These are phyloP conservation scores for Fusarium multiceps DNA, from an alignment of 2,329 filamentous ascomycete genomes.

Conservation along the genomic window DNA sequence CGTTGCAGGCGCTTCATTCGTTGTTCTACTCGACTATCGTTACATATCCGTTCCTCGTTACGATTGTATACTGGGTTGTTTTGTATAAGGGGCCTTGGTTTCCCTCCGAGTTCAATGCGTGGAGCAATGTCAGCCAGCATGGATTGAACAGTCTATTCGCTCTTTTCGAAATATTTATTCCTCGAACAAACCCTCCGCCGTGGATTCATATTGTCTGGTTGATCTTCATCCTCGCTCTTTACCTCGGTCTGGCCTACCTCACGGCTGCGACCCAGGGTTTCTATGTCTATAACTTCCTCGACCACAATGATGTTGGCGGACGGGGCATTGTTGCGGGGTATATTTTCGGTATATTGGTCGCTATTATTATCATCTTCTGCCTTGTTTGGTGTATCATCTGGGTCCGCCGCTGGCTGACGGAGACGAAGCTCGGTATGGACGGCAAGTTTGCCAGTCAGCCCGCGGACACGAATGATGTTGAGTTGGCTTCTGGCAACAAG, in stretches of 20 bases:
- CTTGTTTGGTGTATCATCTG: constrained; percentile 63
- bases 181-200: constrained; percentile 69
- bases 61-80: constrained; percentile 76
- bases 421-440: constrained; percentile 57
- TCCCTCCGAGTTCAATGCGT: constrained; percentile 62
- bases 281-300: constrained; percentile 84
- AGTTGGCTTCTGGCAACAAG: constrained; percentile 45
- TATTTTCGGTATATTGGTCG: constrained; percentile 68
- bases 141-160: constrained; percentile 78
- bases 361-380: constrained; percentile 63
- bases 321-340: constrained; percentile 69
- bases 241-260: constrained; percentile 79
- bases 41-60: constrained; percentile 75
- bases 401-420: constrained; percentile 62
- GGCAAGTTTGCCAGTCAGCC: constrained; percentile 55
- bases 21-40: constrained; percentile 72
- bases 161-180: constrained; percentile 78
- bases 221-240: constrained; percentile 76
- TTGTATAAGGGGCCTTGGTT: constrained; percentile 67
- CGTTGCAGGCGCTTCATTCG: constrained; percentile 72
- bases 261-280: constrained; percentile 76
- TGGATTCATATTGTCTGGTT: constrained; percentile 76
- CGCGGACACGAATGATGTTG: constrained; percentile 38
- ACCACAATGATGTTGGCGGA: constrained; percentile 65
- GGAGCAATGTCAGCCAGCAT: constrained; percentile 79